Evolutionary conservation across 2,329 filamentous ascomycete genomes (phyloP), one percentile per base, ranked within the genome.

Genomic region (Microsporum ferrugineum): DNA sequence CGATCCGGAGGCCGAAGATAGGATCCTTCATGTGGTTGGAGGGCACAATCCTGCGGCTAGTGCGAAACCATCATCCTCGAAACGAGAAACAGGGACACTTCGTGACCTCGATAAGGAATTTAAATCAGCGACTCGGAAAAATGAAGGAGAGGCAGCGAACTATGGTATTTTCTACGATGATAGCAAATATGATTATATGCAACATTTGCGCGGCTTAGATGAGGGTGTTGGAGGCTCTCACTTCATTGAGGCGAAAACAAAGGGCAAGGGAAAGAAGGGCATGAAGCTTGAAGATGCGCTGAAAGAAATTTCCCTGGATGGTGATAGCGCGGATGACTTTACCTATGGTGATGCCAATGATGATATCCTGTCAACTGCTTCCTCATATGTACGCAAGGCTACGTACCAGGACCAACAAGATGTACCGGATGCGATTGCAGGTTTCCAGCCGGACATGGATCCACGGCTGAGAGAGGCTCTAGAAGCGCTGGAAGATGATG

Each of bases 391-490:
- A 53, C 84, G 84, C 60, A 84, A 86, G 69, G 77, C 84, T 36
- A 91, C 87, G 53, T 97, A 97, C 71, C 89, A 97, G 73, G 87
- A 91, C 60, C 91, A 96, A 76, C 94, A 99, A 74, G 84, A 96
- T 68, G 78, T 97, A 0, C 94, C 94, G 0, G 94, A 99, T 75
- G 86, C 85, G 5, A 88, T 99, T 69, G 87, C 88, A 2, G 94
- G 94, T 0, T 96, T 99, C 73, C 88, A 99, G 74, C 94, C 95
- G 5, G 91, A 97, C 71, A 97, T 99, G 94, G 95, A 99, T 70
- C 91, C 91, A 1, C 82, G 92, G 43, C 73, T 99, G 66, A 83
- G 94, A 53, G 94, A 99, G 73, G 91, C 91, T 3, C 77, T 99
- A 29, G 91, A 96, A 75, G 94, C 94, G 8, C 77, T 99, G 34